Conservation (phyloP, 345 rosid genomes). For the Geranium rotundifolium region DNA sequence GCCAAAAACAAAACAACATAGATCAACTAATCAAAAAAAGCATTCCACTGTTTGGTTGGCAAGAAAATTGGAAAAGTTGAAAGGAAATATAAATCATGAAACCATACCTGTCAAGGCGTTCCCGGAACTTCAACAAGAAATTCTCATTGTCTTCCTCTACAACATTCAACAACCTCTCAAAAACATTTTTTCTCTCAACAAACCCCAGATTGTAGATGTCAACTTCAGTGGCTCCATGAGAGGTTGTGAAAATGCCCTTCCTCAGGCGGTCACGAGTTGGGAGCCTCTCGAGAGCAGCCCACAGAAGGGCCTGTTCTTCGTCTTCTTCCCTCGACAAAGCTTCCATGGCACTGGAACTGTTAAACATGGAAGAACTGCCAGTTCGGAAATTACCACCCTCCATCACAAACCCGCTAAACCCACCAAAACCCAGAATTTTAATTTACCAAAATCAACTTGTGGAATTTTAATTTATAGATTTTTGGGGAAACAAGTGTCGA, state of each 20-base stretch:
- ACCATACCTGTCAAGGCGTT: slow-evolving; percentile 9
- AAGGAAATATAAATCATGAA: not conserved
- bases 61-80: not conserved
- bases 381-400: not conserved
- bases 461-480: too few species aligned
- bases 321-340: slow-evolving; percentile 23
- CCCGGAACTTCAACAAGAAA: slow-evolving; percentile 20
- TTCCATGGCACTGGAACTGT: not conserved
- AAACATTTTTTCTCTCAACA: slow-evolving; percentile 23
- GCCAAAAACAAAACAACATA: not conserved
- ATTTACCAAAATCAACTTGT: too few species aligned
- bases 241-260: slow-evolving; percentile 25
- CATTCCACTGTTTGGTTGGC: not conserved
- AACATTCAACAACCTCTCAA: slow-evolving; percentile 24
- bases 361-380: not conserved
- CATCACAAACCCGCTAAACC: not conserved
- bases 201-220: slow-evolving; percentile 27
- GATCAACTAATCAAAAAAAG: too few species aligned
- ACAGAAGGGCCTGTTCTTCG: slow-evolving; percentile 42
- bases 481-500: too few species aligned
- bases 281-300: slow-evolving; percentile 51
- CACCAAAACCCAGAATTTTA: not conserved
- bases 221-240: slow-evolving; percentile 18
- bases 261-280: slow-evolving; percentile 34
- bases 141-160: slow-evolving; percentile 34